phyloP scores from a whole-genome alignment of 2,329 filamentous ascomycete genomes.

The Diaporthe sp. region DNA sequence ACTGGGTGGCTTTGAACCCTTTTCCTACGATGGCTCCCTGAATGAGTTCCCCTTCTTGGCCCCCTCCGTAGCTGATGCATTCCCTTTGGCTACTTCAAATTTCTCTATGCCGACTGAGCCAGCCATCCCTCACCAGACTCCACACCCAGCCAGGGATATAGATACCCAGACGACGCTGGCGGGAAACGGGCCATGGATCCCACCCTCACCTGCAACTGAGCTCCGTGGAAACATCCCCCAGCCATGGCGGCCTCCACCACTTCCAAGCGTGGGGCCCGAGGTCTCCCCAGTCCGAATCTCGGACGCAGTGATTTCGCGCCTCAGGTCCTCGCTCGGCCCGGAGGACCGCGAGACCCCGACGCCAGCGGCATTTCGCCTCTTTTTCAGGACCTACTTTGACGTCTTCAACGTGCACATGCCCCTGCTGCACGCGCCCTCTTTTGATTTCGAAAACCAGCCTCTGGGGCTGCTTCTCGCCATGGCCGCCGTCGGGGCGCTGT shows the following conservation, averaged over 20 bases:
- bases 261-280: not conserved
- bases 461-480: not conserved
- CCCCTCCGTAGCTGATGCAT: not conserved
- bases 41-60: not conserved
- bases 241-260: not conserved
- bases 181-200: not conserved
- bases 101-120: not conserved
- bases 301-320: not conserved
- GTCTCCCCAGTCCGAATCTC: not conserved
- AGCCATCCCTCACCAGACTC: rapidly evolving
- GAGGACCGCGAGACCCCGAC: not conserved
- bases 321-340: not conserved
- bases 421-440: not conserved
- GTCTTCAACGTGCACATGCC: slow-evolving; percentile 11
- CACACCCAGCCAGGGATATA: too few relatives aligned
- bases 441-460: not conserved
- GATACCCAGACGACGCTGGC: not conserved
- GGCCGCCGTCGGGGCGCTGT: not conserved
- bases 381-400: not conserved
- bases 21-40: not conserved
- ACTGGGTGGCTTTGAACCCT: not conserved
- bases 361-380: not conserved
- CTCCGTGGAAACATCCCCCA: not conserved
- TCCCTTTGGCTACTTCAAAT: not conserved
- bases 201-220: too few relatives aligned